These are phyloP conservation scores for Saksenaea vasiformis DNA, from an alignment of 371 early-diverging fungal species.

Conservation along the genomic window DNA sequence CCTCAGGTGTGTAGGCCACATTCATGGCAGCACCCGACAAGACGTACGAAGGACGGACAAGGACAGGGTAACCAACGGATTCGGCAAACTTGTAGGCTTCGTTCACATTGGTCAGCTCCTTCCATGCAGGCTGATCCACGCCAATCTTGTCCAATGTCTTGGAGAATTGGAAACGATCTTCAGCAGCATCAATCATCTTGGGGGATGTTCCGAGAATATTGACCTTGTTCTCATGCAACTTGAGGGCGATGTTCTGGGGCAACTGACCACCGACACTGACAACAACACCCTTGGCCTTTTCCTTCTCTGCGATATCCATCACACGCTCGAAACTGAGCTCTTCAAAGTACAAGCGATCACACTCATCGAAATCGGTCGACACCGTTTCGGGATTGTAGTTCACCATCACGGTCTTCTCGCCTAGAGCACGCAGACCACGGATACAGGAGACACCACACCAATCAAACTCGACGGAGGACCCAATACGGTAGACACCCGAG, in stretches of 20 bases:
- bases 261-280: constrained; percentile 91
- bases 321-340: constrained; percentile 89
- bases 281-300: constrained; percentile 79
- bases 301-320: constrained; percentile 90
- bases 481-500: constrained; percentile 96
- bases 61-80: constrained; percentile 88
- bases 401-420: constrained; percentile 89
- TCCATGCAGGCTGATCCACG: constrained; percentile 95
- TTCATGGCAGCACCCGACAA: constrained; percentile 97
- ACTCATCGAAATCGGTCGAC: constrained; percentile 94
- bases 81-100: constrained; percentile 83
- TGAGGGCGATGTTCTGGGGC: constrained; percentile 93
- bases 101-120: constrained; percentile 80
- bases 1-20: constrained; percentile 76
- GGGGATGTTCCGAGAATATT: constrained; percentile 91
- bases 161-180: constrained; percentile 93
- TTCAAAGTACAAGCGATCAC: constrained; percentile 94
- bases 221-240: constrained; percentile 66
- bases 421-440: constrained; percentile 77
- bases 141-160: constrained; percentile 84
- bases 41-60: constrained; percentile 94
- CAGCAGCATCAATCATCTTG: constrained; percentile 88
- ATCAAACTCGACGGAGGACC: constrained; percentile 93
- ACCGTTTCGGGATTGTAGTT: constrained; percentile 98
- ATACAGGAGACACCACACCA: constrained; percentile 90